Conservation (phyloP, 106 monocot genomes). For the Dioscorea dumetorum region DNA sequence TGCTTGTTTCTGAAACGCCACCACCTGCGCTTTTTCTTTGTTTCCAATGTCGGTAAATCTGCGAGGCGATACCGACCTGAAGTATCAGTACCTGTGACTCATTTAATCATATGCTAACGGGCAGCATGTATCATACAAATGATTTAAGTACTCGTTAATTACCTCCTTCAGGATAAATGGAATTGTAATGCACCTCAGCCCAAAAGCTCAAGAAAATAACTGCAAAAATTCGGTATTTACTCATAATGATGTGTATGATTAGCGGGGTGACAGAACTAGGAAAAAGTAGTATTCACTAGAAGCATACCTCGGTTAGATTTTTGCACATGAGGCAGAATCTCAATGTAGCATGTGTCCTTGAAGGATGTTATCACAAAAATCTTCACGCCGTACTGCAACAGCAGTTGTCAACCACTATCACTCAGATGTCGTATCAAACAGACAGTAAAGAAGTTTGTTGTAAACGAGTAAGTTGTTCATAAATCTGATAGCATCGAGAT, state of each 20-base stretch:
- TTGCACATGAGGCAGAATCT: conserved; percentile 70
- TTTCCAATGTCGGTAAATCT: conserved; percentile 40
- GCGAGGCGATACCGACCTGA: background rate
- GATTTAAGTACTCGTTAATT: background rate
- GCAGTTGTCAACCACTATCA: no score
- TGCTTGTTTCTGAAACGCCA: conserved; percentile 52
- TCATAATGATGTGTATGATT: background rate
- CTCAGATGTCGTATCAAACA: no score
- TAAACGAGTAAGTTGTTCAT: no score
- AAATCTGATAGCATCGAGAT: no score
- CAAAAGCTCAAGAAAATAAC: conserved; percentile 76
- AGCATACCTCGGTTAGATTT: conserved; percentile 77
- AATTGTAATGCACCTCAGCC: conserved; percentile 86
- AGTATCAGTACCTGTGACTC: background rate
- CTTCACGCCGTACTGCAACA: conserved; percentile 84
- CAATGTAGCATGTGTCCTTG: conserved; percentile 92
- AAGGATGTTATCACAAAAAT: conserved; percentile 94
- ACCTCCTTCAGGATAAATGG: conserved; percentile 76
- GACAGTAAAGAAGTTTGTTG: no score
- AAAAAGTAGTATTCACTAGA: background rate
- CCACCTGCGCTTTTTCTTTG: conserved; percentile 66
- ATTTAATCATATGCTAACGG: no score
- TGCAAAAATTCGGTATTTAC: conserved; percentile 8
- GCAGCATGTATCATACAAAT: background rate
- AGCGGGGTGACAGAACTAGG: no score